Evolutionary conservation across 352 stramenopile genomes (phyloP), one percentile per base, ranked within the genome.

Genomic region (Pythium vanterpoolii): DNA sequence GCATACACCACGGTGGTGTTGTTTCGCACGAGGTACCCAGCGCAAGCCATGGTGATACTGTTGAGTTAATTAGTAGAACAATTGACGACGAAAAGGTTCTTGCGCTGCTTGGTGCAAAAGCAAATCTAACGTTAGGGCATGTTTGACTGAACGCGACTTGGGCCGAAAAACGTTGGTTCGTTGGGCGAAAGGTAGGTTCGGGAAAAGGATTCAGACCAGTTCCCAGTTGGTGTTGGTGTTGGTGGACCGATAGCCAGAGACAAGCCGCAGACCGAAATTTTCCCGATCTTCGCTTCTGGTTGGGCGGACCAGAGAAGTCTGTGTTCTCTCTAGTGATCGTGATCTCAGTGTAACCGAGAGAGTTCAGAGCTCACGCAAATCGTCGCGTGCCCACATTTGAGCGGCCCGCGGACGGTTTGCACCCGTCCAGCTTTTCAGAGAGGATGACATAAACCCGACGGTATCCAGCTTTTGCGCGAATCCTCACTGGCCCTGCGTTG

Each of bases 1-100:
- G 85, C 82, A 53, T 78, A 85, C 49, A 80, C 77, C 9, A 74
- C 57, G 36, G 60, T 64, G 45, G 65, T 75, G 69, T 79, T 83
- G 55, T 73, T 74, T n/a, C 86, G 64, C 47, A 87, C 68, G 54
- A 91, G 69, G 56, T 79, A 88, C 13, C 82, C 82, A 7, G 79
- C 82, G 59, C 79, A 86, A 0, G 79, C 77, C 82, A 91, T 91
- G 58, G 33, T 50, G 26, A 47, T 21, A 11, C 18, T 49, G 50
- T 27, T 11, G 28, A 52, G 24, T 27, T 4, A n/a, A 9, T 30
- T 40, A 28, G 34, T 21, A 42, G 13, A 2, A 6, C 6, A 42
- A 42, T n/a, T 6, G 6, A 42, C 10, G 19, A 7, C 40, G 6
- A 9, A 27, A 46, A 5, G 24, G 40, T 46, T 24, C n/a, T 49